Conservation (phyloP, 2,329 filamentous ascomycete species). For the Colletotrichum sp. region DNA sequence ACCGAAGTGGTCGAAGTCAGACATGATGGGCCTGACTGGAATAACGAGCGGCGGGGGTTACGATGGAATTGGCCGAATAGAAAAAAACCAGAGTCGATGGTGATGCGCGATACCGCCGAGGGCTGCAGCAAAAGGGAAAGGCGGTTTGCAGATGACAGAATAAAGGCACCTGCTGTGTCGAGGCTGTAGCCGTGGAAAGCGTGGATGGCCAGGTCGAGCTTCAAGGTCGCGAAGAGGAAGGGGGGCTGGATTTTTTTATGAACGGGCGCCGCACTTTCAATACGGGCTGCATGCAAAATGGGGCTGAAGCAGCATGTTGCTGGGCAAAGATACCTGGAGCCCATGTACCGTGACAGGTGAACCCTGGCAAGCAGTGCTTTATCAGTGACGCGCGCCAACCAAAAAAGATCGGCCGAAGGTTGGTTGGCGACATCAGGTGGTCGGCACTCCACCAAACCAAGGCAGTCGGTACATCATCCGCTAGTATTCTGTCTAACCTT, state of each 20-base stretch:
- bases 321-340: background rate
- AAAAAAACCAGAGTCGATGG: background rate
- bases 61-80: background rate
- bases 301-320: conserved; percentile 15
- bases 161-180: conserved; percentile 1
- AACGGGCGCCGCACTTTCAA: background rate
- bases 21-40: conserved; percentile 51
- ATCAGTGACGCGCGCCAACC: conserved; percentile 16
- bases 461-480: background rate
- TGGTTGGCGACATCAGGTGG: conserved; percentile 9
- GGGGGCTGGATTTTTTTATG: conserved; percentile 20
- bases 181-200: conserved; percentile 9
- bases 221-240: conserved; percentile 14
- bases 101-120: background rate
- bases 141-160: conserved; percentile 7
- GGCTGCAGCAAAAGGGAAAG: background rate
- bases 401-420: conserved; percentile 7
- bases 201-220: conserved; percentile 5
- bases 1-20: conserved; percentile 72
- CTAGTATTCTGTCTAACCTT: background rate
- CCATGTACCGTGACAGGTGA: conserved; percentile 13
- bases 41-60: conserved; percentile 11
- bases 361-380: conserved; percentile 11
- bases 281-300: conserved; percentile 8
- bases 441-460: background rate